Evolutionary conservation across 2,329 filamentous ascomycete species (phyloP).

Genomic region (Huntiella abstrusa): DNA sequence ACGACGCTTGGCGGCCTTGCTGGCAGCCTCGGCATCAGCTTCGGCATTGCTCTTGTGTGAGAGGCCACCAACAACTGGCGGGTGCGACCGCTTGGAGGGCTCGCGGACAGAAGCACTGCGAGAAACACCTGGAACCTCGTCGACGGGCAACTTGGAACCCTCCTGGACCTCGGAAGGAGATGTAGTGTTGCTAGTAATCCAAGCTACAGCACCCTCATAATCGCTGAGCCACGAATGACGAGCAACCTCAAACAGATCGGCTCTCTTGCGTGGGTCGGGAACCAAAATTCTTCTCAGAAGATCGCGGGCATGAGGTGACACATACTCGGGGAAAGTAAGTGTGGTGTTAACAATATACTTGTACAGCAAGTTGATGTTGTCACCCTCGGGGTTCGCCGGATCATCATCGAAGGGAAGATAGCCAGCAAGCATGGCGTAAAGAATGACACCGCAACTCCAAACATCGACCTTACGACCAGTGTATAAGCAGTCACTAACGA

Average conservation of each 20-base stretch:
- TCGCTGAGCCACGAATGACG: slow-evolving; percentile 96
- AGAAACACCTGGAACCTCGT: slow-evolving; percentile 41
- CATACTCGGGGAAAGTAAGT: slow-evolving; percentile 95
- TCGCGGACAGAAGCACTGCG: slow-evolving; percentile 88
- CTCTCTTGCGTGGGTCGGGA: slow-evolving; percentile 82
- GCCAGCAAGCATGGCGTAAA: slow-evolving; percentile 98
- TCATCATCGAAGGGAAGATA: slow-evolving; percentile 97
- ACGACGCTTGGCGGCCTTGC: slow-evolving; percentile 74
- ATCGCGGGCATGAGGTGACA: slow-evolving; percentile 89
- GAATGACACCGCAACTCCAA: slow-evolving; percentile 96
- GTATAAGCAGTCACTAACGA: slow-evolving; percentile 93
- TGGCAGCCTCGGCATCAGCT: slow-evolving; percentile 36
- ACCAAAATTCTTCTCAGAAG: slow-evolving; percentile 83
- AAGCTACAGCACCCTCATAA: slow-evolving; percentile 87
- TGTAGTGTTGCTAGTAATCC: slow-evolving; percentile 91
- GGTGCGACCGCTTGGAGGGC: slow-evolving; percentile 43
- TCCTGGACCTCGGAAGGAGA: slow-evolving; percentile 71
- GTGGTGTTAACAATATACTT: slow-evolving; percentile 98
- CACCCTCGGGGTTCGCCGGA: slow-evolving; percentile 91
- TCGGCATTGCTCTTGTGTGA: slow-evolving; percentile 56
- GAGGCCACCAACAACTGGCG: slow-evolving; percentile 40
- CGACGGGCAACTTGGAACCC: slow-evolving; percentile 44
- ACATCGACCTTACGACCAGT: slow-evolving; percentile 96
- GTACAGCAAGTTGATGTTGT: slow-evolving; percentile 97
- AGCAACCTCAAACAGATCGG: slow-evolving; percentile 91